Conservation (phyloP, 1,284 basidiomycete genomes). For the Pterula multifida region DNA sequence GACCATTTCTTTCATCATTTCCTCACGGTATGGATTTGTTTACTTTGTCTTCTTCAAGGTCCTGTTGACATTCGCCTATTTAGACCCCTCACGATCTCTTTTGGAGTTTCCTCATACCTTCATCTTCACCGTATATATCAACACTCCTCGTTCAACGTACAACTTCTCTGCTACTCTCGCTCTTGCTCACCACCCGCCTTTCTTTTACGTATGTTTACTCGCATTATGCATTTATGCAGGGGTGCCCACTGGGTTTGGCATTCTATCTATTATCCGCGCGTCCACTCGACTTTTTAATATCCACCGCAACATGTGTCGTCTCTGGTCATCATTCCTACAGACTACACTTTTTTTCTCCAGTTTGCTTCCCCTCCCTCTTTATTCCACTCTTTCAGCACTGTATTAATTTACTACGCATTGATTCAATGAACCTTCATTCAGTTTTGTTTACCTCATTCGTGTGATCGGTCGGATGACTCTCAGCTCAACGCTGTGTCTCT, state of each 20-base stretch:
- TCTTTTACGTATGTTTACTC: not conserved
- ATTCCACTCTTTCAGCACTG: not conserved
- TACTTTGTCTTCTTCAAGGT: not conserved
- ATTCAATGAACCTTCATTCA: not conserved
- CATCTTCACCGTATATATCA: not conserved
- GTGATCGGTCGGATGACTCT: not conserved
- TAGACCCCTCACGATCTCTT: not conserved
- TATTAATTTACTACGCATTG: not conserved
- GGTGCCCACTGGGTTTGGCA: not conserved
- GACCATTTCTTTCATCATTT: not conserved
- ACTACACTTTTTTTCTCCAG: not conserved
- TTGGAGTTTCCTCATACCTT: not conserved
- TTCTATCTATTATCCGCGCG: not conserved
- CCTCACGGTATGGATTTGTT: not conserved
- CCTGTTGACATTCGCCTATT: not conserved
- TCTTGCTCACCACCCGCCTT: not conserved
- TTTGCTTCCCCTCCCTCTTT: not conserved
- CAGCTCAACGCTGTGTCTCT: not conserved
- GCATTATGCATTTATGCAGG: not conserved
- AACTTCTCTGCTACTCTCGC: not conserved
- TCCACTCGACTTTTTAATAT: not conserved
- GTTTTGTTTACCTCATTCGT: not conserved
- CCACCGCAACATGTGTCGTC: not conserved
- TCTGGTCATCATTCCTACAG: not conserved
- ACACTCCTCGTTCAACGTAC: not conserved